Percentiles rank a stretch among this genome's conserved stretches.
These are phyloP conservation scores for Fusarium dlaminii DNA, from an alignment of 2,329 filamentous ascomycete genomes.

Conservation along the genomic window DNA sequence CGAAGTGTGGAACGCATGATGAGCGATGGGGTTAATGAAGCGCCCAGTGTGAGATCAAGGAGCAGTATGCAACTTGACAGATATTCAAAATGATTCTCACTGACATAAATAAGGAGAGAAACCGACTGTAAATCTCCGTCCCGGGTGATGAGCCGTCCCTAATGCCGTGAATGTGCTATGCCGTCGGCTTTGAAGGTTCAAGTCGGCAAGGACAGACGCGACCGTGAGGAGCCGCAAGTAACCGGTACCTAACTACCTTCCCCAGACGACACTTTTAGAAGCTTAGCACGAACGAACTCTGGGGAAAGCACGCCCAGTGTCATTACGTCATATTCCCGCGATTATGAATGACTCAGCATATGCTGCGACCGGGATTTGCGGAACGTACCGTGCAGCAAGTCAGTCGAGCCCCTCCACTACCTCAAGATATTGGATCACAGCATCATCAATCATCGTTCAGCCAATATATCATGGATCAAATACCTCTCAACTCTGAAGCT, in stretches of 20 bases:
- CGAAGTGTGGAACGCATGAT: slow-evolving; percentile 65
- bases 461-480: slow-evolving; percentile 63
- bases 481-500: slow-evolving; percentile 78
- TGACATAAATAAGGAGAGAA: slow-evolving; percentile 19
- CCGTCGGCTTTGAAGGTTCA: slow-evolving; percentile 38
- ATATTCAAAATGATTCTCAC: slow-evolving; percentile 3
- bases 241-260: slow-evolving; percentile 41
- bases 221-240: slow-evolving; percentile 49
- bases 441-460: slow-evolving; percentile 24
- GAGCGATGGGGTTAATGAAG: slow-evolving; percentile 15
- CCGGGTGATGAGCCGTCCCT: slow-evolving; percentile 22
- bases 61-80: slow-evolving; percentile 18
- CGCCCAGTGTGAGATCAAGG: slow-evolving; percentile 22
- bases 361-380: slow-evolving; percentile 17
- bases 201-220: slow-evolving; percentile 36
- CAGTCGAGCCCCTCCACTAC: slow-evolving; percentile 12
- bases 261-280: slow-evolving; percentile 32
- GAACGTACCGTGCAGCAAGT: slow-evolving; percentile 25
- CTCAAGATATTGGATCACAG: neutral
- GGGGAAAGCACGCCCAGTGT: slow-evolving; percentile 12
- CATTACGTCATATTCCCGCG: slow-evolving; percentile 41
- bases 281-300: slow-evolving; percentile 14
- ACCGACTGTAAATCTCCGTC: neutral
- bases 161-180: slow-evolving; percentile 43
- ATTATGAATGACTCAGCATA: slow-evolving; percentile 24